A percentile compares a stretch with the other conserved stretches of the same genome.
Evolutionary conservation across 495 filamentous ascomycete genomes (phyloP).

Genomic region (Wilcoxina mikolae): DNA sequence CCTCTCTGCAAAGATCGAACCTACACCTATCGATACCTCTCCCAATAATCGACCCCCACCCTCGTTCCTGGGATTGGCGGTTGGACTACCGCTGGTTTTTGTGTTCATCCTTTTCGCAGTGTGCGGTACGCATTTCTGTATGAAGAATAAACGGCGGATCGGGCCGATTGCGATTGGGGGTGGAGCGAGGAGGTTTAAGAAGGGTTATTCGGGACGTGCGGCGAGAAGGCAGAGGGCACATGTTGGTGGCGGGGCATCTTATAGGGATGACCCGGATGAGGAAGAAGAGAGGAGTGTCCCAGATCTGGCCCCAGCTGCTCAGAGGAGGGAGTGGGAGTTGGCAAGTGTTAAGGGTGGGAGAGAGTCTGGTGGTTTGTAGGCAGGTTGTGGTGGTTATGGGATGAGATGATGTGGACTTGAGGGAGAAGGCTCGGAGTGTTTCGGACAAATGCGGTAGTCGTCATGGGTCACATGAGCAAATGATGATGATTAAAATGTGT

Average conservation of each 20-base stretch:
- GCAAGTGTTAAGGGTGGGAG: slow-evolving; percentile 23
- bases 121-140: slow-evolving; percentile 19
- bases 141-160: slow-evolving; percentile 16
- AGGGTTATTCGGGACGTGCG: slow-evolving; percentile 15
- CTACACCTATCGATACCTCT: slow-evolving; percentile 5
- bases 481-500: neutral
- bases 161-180: slow-evolving; percentile 24
- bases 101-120: slow-evolving; percentile 14
- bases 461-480: neutral
- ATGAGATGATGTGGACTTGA: neutral
- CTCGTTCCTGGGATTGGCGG: slow-evolving; percentile 12
- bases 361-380: slow-evolving; percentile 1
- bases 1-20: slow-evolving; percentile 6
- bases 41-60: slow-evolving; percentile 13
- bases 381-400: neutral
- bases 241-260: slow-evolving; percentile 9
- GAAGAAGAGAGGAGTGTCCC: neutral
- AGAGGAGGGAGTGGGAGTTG: slow-evolving; percentile 18
- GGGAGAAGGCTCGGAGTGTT: neutral
- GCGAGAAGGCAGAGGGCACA: slow-evolving; percentile 17
- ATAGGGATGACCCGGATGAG: slow-evolving; percentile 16
- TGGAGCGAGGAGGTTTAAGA: slow-evolving; percentile 15
- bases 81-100: slow-evolving; percentile 18
- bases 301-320: neutral
- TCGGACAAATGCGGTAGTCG: neutral